Base-by-base conservation (phyloP, 2,329 filamentous ascomycete genomes). In the Hypomyces rosellus region DNA sequence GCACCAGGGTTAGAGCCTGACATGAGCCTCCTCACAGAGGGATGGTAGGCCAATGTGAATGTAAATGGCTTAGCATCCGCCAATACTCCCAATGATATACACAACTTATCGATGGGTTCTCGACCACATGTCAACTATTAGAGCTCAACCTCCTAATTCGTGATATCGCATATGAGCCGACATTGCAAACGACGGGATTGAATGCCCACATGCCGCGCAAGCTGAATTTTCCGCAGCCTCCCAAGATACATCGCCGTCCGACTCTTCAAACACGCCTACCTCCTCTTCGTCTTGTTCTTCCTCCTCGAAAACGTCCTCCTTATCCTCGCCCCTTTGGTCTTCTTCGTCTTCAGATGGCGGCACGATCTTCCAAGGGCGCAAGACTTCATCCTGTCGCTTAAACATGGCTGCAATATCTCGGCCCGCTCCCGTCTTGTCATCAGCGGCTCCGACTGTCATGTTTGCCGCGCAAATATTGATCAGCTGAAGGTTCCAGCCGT, bases 391-490 rank as follows among this genome's bases (percentile, higher is more conserved):
- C 63, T 95, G 89, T 49, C 75, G 76, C 60, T 74, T 82, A 64
- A 96, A 95, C 89, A 96, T 95, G 61, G 74, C 79, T 1, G 78
- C 78, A 57, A 96, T 96, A 61, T 96, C 84, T 55, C 86, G 76
- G 1, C 88, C 88, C n/a, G 70, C 73, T 30, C 77, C 78, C 9
- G 71, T 69, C 51, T 74, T 69, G 37, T 67, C 65, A 36, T 77
- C 74, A 13, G 71, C 72, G 4, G 78, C 81, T 14, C 72, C 74
- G 38, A 77, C 72, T 1, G 77, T 77, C 84, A 97, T 92, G 63
- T 96, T 95, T 13, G 88, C 86, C 7, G 88, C 90, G 42, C 89
- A 91, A 18, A 97, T 73, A 57, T 96, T 97, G 52, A 97, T 74
- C 46, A 97, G 71, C 56, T 86, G 88, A 15, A 96, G 68, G 57